Conservation (phyloP, 1,139 yeast genomes). For the Kodamaea anthophila region DNA sequence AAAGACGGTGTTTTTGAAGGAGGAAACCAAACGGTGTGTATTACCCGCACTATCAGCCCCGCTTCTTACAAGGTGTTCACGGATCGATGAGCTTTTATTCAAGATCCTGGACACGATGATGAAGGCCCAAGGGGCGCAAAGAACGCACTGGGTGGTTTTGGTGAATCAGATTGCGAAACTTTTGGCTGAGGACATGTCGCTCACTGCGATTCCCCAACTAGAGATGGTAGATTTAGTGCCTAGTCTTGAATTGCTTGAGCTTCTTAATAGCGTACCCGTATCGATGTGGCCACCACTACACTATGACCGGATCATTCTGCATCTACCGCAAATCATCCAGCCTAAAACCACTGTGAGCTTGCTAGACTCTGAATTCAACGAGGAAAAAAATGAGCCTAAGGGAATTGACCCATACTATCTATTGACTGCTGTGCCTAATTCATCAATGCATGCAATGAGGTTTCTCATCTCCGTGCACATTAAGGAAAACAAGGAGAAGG, state of each 20-base stretch:
- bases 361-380: slow-evolving; percentile 7
- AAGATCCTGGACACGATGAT: slow-evolving; percentile 7
- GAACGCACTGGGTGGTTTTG: slow-evolving; percentile 12
- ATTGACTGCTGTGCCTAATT: slow-evolving; percentile 2
- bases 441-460: slow-evolving; percentile 6
- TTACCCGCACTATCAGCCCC: slow-evolving; percentile 3
- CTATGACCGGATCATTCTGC: slow-evolving; percentile 5
- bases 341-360: slow-evolving; percentile 3
- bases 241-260: slow-evolving; percentile 3
- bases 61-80: slow-evolving; percentile 6
- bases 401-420: slow-evolving; percentile 4
- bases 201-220: too few species aligned
- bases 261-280: slow-evolving; percentile 5
- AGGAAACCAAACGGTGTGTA: not conserved
- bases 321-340: slow-evolving; percentile 4
- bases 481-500: slow-evolving; percentile 4
- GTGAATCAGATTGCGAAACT: slow-evolving; percentile 7
- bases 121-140: too few species aligned
- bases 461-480: slow-evolving; percentile 3
- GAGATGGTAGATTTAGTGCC: too few species aligned
- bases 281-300: slow-evolving; percentile 4
- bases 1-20: slow-evolving; percentile 9
- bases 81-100: slow-evolving; percentile 7
- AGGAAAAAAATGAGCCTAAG: slow-evolving; percentile 1
- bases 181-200: too few species aligned